Base-by-base conservation (phyloP, 2,329 filamentous ascomycete genomes). In the Pyrenochaeta sp. region DNA sequence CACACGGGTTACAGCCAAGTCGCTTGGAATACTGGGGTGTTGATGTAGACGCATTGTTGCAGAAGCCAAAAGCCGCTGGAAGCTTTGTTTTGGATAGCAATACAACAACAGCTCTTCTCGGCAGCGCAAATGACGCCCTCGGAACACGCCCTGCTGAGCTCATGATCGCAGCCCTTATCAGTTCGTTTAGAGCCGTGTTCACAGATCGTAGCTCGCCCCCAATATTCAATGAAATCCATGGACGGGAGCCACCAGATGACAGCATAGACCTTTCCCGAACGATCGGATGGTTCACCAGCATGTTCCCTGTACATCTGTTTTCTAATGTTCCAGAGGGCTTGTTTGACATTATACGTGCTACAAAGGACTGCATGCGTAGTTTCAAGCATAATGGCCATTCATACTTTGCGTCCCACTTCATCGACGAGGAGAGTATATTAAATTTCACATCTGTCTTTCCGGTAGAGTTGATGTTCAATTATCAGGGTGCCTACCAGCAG, bases 391-490 rank as follows among this genome's bases (percentile, higher is more conserved):
- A 75, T 7, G 81, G 81, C 1, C 68, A 78, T 12, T 72, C 76
- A 0, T 81, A 83, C 53, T 85, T 85, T 72, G 14, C 49, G 54
- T 60, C 2, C n/a, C n/a, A n/a, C n/a, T n/a, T n/a, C n/a, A n/a
- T n/a, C n/a, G n/a, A n/a, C 54, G 61, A 1, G 66, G 54, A 37
- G 44, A 63, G 3, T 62, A 49, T 10, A 21, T 49, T 17, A 46
- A 43, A 6, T 58, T 46, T 20, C 4, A 32, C 33, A 55, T 0
- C 61, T 69, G 1, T 77, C 21, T 77, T 77, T 54, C 83, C 82
- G 0, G 77, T 86, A 18, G 85, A 87, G 63, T 74, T 87, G 36
- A 77, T 84, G 33, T 85, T 87, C 63, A 84, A 78, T 45, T 84
- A 82, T 58, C 74, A 78, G 1, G 82, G 83, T 3, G 75, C 76